Conservation (phyloP, 768 basidiomycete genomes). For the Collybia mongolica region DNA sequence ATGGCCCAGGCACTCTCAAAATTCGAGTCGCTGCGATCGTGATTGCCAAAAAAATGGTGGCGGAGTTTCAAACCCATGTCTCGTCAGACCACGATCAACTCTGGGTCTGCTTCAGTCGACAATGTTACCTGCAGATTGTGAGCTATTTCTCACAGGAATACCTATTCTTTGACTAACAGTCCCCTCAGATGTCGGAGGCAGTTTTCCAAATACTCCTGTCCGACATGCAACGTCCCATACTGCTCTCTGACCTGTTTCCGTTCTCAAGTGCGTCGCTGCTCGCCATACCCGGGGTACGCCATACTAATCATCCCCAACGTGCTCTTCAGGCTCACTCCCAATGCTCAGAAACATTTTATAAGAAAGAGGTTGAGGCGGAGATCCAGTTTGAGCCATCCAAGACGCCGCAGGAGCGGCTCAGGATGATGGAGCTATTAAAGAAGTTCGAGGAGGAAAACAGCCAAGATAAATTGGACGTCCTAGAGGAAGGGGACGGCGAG, state of each 20-base stretch:
- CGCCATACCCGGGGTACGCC: conserved; percentile 4
- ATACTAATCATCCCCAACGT: background rate
- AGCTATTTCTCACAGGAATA: conserved; percentile 14
- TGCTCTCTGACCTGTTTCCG: conserved; percentile 82
- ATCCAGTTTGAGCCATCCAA: conserved; percentile 57
- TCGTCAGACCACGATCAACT: conserved; percentile 8
- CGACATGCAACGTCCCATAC: conserved; percentile 77
- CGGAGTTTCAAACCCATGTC: conserved; percentile 24
- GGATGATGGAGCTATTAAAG: conserved; percentile 71
- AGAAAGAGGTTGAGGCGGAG: conserved; percentile 65
- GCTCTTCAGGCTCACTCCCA: conserved; percentile 51
- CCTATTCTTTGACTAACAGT: background rate
- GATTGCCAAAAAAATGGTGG: conserved; percentile 14
- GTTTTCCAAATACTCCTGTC: conserved; percentile 79
- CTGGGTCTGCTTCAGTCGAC: conserved; percentile 12
- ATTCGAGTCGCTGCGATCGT: background rate
- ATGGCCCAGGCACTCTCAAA: conserved; percentile 1
- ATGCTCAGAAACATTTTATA: conserved; percentile 85
- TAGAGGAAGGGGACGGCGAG: conserved; percentile 36
- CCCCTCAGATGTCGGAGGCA: conserved; percentile 65
- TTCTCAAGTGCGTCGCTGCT: conserved; percentile 49
- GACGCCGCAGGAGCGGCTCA: conserved; percentile 52
- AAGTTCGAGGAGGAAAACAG: conserved; percentile 66
- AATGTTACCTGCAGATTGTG: conserved; percentile 45
- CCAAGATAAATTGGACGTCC: too few relatives aligned